Base-by-base conservation (phyloP, 192 early-diverging fungal species). In the Coemansia sp. region DNA sequence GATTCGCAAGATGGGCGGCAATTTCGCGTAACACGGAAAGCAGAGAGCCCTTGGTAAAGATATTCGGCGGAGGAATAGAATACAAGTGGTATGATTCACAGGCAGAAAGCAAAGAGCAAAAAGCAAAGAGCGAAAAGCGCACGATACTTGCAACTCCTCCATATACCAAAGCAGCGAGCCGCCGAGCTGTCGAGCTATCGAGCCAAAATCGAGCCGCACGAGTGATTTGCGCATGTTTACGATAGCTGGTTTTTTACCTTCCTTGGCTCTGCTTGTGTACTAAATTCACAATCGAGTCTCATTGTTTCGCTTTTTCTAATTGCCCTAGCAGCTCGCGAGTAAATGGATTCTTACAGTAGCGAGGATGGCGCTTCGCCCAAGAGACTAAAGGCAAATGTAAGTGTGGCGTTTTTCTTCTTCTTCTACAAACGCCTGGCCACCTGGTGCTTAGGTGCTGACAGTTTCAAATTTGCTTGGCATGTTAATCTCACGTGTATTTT, bases 381-480 rank as follows among this genome's bases (percentile, higher is more conserved):
- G 61, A 60, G 72, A 12, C 57, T 73, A 28, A 73, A 73, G 39
- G 37, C 45, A 1, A 68, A 73, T 64, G 71, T 73, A 75, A 16
- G 63, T 43, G 11, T 16, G 43, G 6, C 50, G 26, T 8, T 26
- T 31, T 9, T 20, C 36, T 56, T 14, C 18, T 8, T 26, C n/a
- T 9, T 20, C 36, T 56, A 25, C 18, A 48, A 31, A 18, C 20
- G 14, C 3, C 28, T 28, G 18, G 45, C 61, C 25, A 26, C 53
- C 21, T 39, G n/a, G 43, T 18, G 43, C n/a, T 7, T 12, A 26
- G 8, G 11, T 23, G 23, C 11, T 25, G 48, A 21, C 20, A 2
- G 11, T 48, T 20, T 48, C 21, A 11, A 23, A 11, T 23, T 45
- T 37, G 50, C 36, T 21, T 59, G 20, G 13, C 36, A 33, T 14